Conservation (phyloP, 1,284 basidiomycete species). For the Ceratobasidium sp. region DNA sequence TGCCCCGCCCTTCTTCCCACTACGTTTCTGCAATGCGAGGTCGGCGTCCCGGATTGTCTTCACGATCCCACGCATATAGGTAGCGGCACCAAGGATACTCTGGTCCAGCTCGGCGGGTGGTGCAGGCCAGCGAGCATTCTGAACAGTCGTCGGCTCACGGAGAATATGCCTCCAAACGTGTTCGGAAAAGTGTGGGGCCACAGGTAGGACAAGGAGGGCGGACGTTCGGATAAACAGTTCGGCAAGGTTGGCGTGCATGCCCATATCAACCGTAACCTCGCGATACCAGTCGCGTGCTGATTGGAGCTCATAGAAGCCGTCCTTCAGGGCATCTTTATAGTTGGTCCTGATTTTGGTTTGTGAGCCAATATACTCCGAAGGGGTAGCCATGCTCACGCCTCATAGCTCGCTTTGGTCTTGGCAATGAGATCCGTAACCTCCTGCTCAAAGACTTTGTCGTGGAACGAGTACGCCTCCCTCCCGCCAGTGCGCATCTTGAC, state of each 20-base stretch:
- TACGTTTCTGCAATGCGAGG: constrained; percentile 70
- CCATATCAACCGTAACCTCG: constrained; percentile 83
- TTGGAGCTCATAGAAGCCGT: constrained; percentile 96
- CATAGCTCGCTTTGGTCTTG: constrained; percentile 79
- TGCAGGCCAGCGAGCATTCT: constrained; percentile 81
- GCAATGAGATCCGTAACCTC: constrained; percentile 89
- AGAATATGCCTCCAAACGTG: constrained; percentile 86
- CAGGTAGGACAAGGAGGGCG: constrained; percentile 82
- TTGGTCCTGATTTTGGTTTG: constrained; percentile 66
- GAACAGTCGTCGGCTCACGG: constrained; percentile 77
- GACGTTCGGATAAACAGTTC: constrained; percentile 84
- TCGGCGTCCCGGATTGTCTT: constrained; percentile 94
- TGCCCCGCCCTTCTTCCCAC: constrained; percentile 64
- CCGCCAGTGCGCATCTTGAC: constrained; percentile 65
- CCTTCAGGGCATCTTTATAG: constrained; percentile 96
- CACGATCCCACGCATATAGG: constrained; percentile 85
- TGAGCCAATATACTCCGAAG: not conserved
- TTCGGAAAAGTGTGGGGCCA: constrained; percentile 96
- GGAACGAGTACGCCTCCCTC: constrained; percentile 63
- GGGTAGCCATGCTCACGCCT: constrained; percentile 62
- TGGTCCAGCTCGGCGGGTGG: constrained; percentile 47
- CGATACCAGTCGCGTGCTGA: constrained; percentile 95
- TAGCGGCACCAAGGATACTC: constrained; percentile 70
- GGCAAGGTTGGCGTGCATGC: constrained; percentile 83
- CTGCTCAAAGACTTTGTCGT: constrained; percentile 90